These are phyloP conservation scores for Petunia hybrid DNA, from an alignment of 305 asterid genomes.

Conservation along the genomic window DNA sequence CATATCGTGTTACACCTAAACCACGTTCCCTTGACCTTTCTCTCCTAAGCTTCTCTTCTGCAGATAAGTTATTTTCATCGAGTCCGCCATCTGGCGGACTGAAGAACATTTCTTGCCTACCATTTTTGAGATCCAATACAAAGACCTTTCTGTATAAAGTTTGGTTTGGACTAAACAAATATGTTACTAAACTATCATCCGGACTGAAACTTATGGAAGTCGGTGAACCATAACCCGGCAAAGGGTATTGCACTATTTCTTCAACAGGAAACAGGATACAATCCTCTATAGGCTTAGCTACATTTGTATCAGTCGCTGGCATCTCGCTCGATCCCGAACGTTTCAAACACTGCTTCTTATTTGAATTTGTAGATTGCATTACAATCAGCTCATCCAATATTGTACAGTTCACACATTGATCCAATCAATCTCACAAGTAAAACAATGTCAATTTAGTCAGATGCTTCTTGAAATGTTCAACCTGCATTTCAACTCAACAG, in stretches of 20 bases:
- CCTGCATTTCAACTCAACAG: background rate
- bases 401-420: conserved; percentile 43
- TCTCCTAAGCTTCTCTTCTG: conserved; percentile 91
- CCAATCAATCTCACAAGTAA: conserved; percentile 12
- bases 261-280: conserved; percentile 69
- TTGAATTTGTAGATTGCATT: conserved; percentile 66
- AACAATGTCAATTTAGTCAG: background rate
- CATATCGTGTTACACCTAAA: conserved; percentile 90
- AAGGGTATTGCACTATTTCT: conserved; percentile 83
- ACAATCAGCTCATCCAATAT: conserved; percentile 49
- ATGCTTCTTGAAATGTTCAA: background rate
- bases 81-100: conserved; percentile 95
- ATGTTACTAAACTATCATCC: conserved; percentile 75
- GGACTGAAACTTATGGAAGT: conserved; percentile 83
- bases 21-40: conserved; percentile 96
- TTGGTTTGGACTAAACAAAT: conserved; percentile 76
- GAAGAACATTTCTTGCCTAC: conserved; percentile 71
- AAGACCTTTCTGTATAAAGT: conserved; percentile 69
- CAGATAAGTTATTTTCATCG: conserved; percentile 81
- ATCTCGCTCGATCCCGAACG: conserved; percentile 65
- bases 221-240: conserved; percentile 83
- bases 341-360: conserved; percentile 59
- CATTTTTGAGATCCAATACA: conserved; percentile 65
- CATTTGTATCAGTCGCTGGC: conserved; percentile 69
- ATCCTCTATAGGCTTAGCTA: conserved; percentile 59